Evolutionary conservation across 2,329 filamentous ascomycete genomes (phyloP).

Genomic region (Lachnellula arida): DNA sequence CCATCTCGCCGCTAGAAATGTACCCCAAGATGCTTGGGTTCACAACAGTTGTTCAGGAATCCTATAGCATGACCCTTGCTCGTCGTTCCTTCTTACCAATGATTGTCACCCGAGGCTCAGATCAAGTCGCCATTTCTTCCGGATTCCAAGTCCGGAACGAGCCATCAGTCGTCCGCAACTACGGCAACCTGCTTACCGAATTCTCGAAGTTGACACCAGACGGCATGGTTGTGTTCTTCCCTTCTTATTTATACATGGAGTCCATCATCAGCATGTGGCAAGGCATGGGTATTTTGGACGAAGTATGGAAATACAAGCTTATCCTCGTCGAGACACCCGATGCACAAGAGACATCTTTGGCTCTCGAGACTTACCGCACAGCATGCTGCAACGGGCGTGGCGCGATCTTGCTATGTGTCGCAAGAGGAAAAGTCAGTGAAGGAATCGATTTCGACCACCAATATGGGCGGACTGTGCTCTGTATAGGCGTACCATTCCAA

Average conservation of each 20-base stretch:
- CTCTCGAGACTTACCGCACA: constrained; percentile 92
- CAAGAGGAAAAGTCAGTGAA: constrained; percentile 93
- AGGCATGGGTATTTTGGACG: constrained; percentile 94
- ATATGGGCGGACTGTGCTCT: constrained; percentile 91
- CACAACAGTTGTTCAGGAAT: constrained; percentile 87
- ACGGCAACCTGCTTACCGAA: constrained; percentile 87
- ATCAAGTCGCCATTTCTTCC: constrained; percentile 89
- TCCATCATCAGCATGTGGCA: constrained; percentile 99
- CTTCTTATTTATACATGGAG: constrained; percentile 98
- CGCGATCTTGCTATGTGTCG: constrained; percentile 89
- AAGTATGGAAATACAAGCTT: constrained; percentile 98
- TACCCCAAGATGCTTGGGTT: constrained; percentile 99
- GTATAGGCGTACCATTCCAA: constrained; percentile 96
- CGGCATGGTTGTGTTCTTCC: constrained; percentile 98
- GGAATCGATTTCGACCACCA: constrained; percentile 99
- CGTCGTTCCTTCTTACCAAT: constrained; percentile 94
- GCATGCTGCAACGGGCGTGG: constrained; percentile 96
- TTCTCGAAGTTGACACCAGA: constrained; percentile 96
- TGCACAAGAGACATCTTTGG: constrained; percentile 92
- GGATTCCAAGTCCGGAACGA: constrained; percentile 95
- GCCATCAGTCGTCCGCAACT: constrained; percentile 93
- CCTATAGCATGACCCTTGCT: constrained; percentile 94
- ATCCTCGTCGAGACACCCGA: constrained; percentile 97
- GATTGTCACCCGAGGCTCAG: constrained; percentile 92
- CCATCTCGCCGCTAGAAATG: constrained; percentile 95